These are phyloP conservation scores for Parachaetomium inaequale DNA, from an alignment of 495 filamentous ascomycete genomes.

Conservation along the genomic window DNA sequence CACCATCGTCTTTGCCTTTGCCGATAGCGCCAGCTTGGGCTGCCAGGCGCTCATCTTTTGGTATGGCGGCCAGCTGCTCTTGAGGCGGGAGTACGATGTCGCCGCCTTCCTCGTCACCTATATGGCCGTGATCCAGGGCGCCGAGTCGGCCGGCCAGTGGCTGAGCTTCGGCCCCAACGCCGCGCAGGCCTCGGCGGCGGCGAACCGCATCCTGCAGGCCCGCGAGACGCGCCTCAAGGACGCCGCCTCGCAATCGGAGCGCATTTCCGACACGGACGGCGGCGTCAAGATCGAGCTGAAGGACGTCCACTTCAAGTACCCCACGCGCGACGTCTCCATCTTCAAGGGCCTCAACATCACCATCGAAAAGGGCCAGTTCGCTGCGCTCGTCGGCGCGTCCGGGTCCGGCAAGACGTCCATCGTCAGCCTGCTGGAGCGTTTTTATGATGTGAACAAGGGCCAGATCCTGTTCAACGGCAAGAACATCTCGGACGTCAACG, in stretches of 20 bases:
- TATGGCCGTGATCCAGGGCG: slow-evolving; percentile 49
- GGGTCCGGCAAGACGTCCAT: slow-evolving; percentile 73
- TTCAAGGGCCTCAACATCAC: slow-evolving; percentile 51
- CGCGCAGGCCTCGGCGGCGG: slow-evolving; percentile 45
- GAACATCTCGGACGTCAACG: slow-evolving; percentile 43
- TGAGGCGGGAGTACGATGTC: slow-evolving; percentile 36
- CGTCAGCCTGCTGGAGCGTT: slow-evolving; percentile 59
- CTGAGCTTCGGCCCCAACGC: slow-evolving; percentile 49
- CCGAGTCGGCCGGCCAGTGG: slow-evolving; percentile 44
- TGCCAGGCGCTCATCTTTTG: slow-evolving; percentile 51
- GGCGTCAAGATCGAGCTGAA: slow-evolving; percentile 54
- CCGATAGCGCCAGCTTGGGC: slow-evolving; percentile 41
- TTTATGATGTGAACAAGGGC: slow-evolving; percentile 57
- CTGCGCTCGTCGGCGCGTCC: slow-evolving; percentile 65
- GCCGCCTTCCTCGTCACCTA: slow-evolving; percentile 45
- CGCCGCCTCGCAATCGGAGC: slow-evolving; percentile 17
- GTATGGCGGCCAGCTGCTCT: slow-evolving; percentile 45
- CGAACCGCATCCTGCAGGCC: slow-evolving; percentile 45
- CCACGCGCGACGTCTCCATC: slow-evolving; percentile 49
- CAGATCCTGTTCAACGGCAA: slow-evolving; percentile 51
- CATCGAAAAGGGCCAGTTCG: slow-evolving; percentile 62
- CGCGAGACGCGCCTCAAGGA: slow-evolving; percentile 33
- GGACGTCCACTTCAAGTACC: slow-evolving; percentile 58
- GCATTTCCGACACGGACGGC: slow-evolving; percentile 39
- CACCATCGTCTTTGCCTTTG: slow-evolving; percentile 47